Base-by-base conservation (phyloP, 495 filamentous ascomycete species). In the Talaromyces ruber region DNA sequence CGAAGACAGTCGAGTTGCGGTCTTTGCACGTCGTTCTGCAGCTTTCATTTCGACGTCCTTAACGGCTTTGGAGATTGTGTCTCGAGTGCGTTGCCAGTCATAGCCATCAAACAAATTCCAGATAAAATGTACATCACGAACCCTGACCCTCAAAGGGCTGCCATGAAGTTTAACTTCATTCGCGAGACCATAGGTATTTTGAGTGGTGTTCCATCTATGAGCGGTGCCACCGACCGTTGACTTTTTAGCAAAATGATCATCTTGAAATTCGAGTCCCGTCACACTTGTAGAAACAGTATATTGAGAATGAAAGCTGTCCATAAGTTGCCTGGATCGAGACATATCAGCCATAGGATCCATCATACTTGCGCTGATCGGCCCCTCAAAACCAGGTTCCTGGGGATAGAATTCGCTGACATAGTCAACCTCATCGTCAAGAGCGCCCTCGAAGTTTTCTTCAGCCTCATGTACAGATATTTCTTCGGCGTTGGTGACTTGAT, bases 61-160 rank as follows among this genome's bases (percentile, higher is more conserved):
- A 6, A 98, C 91, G 14, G 90, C 92, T 67, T 91, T 87, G 25
- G 86, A 84, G 66, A 97, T 96, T 4, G 86, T 86, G 62, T 96
- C 91, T 54, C 93, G 78, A 0, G 94, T 98, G 29, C 83, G 79
- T 65, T 86, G 85, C 95, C 95, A 99, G 72, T 99, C 95, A 69
- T 96, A 99, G 6, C 95, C 95, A 74, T 99, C 95, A 70, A 92
- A 96, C 2, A 99, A 77, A 70, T 99, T 97, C 95, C 95, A 99
- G 64, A 98, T 96, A 53, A 97, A 77, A 70, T 98, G 90, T 14
- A 95, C 86, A 71, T 96, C 92, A 4, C 90, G 85, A 16, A 97
- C 81, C 32, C 84, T 82, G 8, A 98, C 77, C 62, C 85, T 84
- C 24, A 98, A 77, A 14, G 94, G 93, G 64, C 87, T 90, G 55